Evolutionary conservation across 129 eudicot genomes (phyloP), one percentile per base, ranked within the genome.

Genomic region (Saposhnikovia divaricata): DNA sequence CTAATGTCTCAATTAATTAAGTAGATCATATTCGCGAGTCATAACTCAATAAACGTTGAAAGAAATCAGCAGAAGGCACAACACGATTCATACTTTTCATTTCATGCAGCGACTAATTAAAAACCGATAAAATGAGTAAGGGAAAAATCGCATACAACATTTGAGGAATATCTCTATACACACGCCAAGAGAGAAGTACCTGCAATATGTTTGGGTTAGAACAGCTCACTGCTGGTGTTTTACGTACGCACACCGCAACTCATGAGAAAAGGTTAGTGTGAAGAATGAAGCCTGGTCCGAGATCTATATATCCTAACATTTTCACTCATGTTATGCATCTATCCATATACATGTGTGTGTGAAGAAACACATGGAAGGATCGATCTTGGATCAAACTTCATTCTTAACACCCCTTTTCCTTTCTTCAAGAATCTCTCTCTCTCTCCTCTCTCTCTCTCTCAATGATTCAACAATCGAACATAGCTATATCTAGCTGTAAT

Each of bases 331-430:
- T 21, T 34, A 4, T 38, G 37, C 16, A 70, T 13, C 19, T 23
- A 18, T 18, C 47, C 47, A 71, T 9, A 38, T 5, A n/a, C n/a
- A 5, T n/a, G 4, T 72, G 5, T 21, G 5, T 72, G 5, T 5
- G 27, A 0, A 45, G 16, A 11, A 73, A 3, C 11, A n/a, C 72
- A 65, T 72, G 39, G 5, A 43, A 74, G 23, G 63, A 69, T 44
- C 71, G 95, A 90, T 88, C 96, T 90, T 88, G 96, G 89, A 82
- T 77, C 96, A 90, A 83, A 81, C 96, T 90, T 85, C 96, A 90
- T 85, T 90, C 92, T 87, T 83, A 83, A 90, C 91, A 84, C 87
- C 84, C 80, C 85, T 91, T 83, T 88, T 88, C 85, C 85, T 42
- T 66, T 51, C 57, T 74, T 27, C 78, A 25, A 44, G 6, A 27